A percentile compares a stretch with the other conserved stretches of the same genome.
Evolutionary conservation across 192 early-diverging fungal genomes (phyloP).

Genomic region (Umbelopsis ramanniana): DNA sequence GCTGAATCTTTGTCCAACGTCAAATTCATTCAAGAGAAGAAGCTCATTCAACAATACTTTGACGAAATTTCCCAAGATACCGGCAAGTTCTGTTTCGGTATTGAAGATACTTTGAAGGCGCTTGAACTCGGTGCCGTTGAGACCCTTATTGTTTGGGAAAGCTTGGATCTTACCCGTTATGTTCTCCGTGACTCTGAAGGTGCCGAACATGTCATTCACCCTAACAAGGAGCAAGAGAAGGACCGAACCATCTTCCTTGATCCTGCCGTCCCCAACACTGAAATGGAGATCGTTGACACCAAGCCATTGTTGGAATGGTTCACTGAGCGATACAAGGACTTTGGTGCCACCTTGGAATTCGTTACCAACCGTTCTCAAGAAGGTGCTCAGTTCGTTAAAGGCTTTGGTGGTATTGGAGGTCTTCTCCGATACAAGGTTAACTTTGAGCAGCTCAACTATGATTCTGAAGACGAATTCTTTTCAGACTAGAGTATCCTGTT

Average conservation of each 20-base stretch:
- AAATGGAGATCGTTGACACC: constrained; percentile 84
- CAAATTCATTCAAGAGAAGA: constrained; percentile 99
- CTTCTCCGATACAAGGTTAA: constrained; percentile 88
- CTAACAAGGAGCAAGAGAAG: constrained; percentile 87
- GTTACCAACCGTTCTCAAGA: constrained; percentile 96
- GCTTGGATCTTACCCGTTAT: constrained; percentile 81
- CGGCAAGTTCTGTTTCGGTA: constrained; percentile 95
- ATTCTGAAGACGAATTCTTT: constrained; percentile 67
- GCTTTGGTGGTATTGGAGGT: constrained; percentile 95
- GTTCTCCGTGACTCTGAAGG: constrained; percentile 76
- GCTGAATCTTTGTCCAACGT: constrained; percentile 92
- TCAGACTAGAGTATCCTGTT: constrained; percentile 9
- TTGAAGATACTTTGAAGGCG: constrained; percentile 95
- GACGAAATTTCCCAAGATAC: constrained; percentile 97
- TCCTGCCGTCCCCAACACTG: constrained; percentile 49
- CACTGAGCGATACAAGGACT: constrained; percentile 96
- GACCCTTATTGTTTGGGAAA: constrained; percentile 97
- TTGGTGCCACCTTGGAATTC: constrained; percentile 92
- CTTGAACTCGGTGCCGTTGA: constrained; percentile 99
- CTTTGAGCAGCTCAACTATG: constrained; percentile 67
- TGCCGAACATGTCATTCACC: constrained; percentile 69
- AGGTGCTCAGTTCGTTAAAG: constrained; percentile 97
- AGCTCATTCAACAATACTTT: constrained; percentile 95
- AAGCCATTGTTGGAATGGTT: constrained; percentile 95
- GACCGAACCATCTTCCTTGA: constrained; percentile 74